Evolutionary conservation across 108 stramenopile genomes (phyloP), one percentile per base, ranked within the genome.

Genomic region (Fragilaria radians): DNA sequence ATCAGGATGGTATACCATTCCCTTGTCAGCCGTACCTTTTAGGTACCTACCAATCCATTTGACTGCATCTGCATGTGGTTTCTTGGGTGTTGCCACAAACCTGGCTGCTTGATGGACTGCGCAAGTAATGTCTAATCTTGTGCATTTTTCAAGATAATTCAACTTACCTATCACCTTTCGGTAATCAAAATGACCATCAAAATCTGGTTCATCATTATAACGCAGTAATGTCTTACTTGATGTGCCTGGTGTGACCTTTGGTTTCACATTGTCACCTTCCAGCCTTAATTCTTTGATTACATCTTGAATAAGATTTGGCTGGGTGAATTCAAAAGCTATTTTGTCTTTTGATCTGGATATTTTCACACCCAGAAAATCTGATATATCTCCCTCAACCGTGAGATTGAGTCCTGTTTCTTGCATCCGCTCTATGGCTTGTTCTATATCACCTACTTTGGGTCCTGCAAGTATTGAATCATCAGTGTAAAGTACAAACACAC

Each of bases 41-140:
- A 74, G 46, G 46, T 68, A 68, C 0, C 47, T 32, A 18, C 57
- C 50, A 46, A 74, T 68, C 2, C 51, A 0, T 28, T 63, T 68
- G 2, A 74, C 67, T 9, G 59, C 67, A 22, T 64, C 33, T 2
- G 60, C 48, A 32, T 79, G 78, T 32, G 62, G 59, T 51, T 68
- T 55, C 33, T 30, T 54, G 11, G 73, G 70, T 45, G 58, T 58
- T 1, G 49, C 28, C 1, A 57, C 58, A 56, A 59, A 74, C 3
- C 72, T 46, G n/a, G 65, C 79, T 29, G 61, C 46, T 48, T 76
- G 63, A 51, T 76, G 72, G 1, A 46, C 32, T 17, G 71, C 74
- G 52, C 45, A 70, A 0, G 68, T 54, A 19, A 80, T 69, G 32
- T 73, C 72, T 28, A 67, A 66, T 25, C 74, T n/a, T n/a, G n/a